These are phyloP conservation scores for Chlamydomonas eustigma DNA, from an alignment of 139 green algal species.

Conservation along the genomic window DNA sequence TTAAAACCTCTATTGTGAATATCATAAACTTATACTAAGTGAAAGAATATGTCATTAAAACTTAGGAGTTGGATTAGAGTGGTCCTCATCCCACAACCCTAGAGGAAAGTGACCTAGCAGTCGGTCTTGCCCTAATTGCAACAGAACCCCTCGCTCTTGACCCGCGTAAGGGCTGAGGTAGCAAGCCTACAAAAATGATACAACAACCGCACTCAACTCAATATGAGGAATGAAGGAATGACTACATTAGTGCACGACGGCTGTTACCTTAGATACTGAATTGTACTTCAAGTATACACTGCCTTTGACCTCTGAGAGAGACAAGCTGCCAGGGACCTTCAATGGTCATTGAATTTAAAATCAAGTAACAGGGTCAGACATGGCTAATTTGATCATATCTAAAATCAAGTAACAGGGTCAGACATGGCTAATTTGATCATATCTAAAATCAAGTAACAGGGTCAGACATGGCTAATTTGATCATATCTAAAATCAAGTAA, in stretches of 20 bases:
- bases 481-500: too few relatives aligned
- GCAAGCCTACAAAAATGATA: conserved; percentile 28
- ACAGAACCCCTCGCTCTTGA: conserved; percentile 55
- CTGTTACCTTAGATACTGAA: not conserved
- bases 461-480: too few relatives aligned
- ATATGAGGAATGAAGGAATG: not conserved
- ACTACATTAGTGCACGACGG: not conserved
- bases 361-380: too few relatives aligned
- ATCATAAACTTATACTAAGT: too few relatives aligned
- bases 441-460: too few relatives aligned
- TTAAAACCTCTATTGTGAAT: too few relatives aligned
- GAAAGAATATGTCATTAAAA: too few relatives aligned
- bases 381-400: too few relatives aligned
- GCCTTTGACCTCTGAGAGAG: conserved; percentile 23
- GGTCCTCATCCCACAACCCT: conserved; percentile 62
- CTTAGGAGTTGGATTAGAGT: conserved; percentile 35
- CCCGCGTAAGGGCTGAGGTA: conserved; percentile 51
- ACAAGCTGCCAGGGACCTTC: not conserved
- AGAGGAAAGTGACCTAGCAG: conserved; percentile 71
- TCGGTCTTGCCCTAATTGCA: conserved; percentile 50
- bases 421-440: too few relatives aligned
- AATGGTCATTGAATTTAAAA: too few relatives aligned
- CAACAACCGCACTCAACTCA: not conserved
- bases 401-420: too few relatives aligned
- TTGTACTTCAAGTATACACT: conserved; percentile 72